phyloP scores from a whole-genome alignment of 305 asterid genomes.

The Vinca major region DNA sequence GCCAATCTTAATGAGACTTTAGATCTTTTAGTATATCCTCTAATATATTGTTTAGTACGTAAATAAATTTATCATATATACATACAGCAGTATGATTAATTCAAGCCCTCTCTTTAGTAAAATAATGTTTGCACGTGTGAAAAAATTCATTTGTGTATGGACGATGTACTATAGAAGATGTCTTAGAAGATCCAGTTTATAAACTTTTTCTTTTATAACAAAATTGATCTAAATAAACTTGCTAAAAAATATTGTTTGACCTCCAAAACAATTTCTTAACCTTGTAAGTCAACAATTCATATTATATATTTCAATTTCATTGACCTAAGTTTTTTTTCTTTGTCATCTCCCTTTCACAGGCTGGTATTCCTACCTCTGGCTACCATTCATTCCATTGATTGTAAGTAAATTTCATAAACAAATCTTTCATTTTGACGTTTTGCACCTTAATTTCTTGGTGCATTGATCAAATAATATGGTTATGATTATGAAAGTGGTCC shows the following conservation, averaged over 20 bases:
- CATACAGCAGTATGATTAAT: too few species aligned
- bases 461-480: background rate
- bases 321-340: background rate
- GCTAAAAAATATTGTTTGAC: background rate
- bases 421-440: background rate
- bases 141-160: too few species aligned
- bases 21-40: too few species aligned
- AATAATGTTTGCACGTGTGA: too few species aligned
- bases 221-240: background rate
- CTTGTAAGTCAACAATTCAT: background rate
- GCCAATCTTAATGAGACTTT: background rate
- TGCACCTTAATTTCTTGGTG: background rate
- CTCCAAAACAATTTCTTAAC: too few species aligned
- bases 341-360: conserved; percentile 36
- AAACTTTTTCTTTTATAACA: background rate
- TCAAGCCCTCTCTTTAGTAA: too few species aligned
- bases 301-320: background rate
- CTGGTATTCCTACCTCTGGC: conserved; percentile 78
- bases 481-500: background rate
- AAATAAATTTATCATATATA: too few species aligned
- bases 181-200: too few species aligned
- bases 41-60: too few species aligned
- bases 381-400: conserved; percentile 72
- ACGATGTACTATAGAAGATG: too few species aligned
- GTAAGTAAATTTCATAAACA: conserved; percentile 34